Percentiles rank a stretch among this genome's conserved stretches.
These are phyloP conservation scores for Solanum pennellii DNA, from an alignment of 257 asterid genomes.

Conservation along the genomic window DNA sequence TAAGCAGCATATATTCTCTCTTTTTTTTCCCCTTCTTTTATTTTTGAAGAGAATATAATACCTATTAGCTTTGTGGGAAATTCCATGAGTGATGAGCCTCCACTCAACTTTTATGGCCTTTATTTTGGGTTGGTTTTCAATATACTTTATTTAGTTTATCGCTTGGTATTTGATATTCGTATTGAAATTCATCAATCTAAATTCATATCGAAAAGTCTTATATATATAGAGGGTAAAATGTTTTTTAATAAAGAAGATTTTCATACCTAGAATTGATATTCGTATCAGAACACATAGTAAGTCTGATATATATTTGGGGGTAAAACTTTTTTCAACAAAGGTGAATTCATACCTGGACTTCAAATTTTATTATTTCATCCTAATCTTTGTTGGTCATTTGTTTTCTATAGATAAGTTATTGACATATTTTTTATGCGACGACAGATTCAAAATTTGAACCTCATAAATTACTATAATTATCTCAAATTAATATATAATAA, in stretches of 20 bases:
- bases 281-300: no score
- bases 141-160: neutral
- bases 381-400: neutral
- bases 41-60: neutral
- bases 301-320: no score
- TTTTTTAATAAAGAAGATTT: neutral
- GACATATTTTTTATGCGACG: neutral
- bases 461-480: neutral
- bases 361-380: neutral
- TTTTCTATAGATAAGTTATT: neutral
- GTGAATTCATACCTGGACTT: neutral
- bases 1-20: neutral
- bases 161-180: neutral
- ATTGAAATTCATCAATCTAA: neutral
- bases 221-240: neutral
- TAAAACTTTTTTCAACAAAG: neutral
- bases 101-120: neutral
- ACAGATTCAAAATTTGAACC: neutral
- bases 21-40: neutral
- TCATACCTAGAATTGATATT: accelerated
- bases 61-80: neutral
- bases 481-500: neutral
- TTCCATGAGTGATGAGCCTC: neutral
- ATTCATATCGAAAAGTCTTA: accelerated
- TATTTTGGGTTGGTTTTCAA: neutral